Evolutionary conservation across 495 filamentous ascomycete species (phyloP), one percentile per base, ranked within the genome.

Genomic region (Penicillium steckii): DNA sequence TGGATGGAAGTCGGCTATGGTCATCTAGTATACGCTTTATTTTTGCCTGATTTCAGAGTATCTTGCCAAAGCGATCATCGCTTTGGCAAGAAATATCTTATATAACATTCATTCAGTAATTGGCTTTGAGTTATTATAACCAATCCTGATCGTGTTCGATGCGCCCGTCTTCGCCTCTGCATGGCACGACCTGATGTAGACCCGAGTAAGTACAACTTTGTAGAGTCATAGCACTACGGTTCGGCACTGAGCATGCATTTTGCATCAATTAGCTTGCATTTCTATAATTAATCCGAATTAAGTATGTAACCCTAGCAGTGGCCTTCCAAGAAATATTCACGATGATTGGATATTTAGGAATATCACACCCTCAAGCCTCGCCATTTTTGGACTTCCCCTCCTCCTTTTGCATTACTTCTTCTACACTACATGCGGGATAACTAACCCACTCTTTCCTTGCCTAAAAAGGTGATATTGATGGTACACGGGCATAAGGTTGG

Each of bases 251-350:
- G n/a, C n/a, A 17, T 37, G 33, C 8, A 37, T 18, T 37, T 15
- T 13, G 33, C 33, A 37, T 59, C 23, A 55, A 54, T 59, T 59
- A 54, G 22, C 32, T 10, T 6, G 42, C 18, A 46, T 48, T 55
- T 52, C 56, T 59, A 59, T 30, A 55, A 52, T 59, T 59, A 59
- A 52, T 51, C 17, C 25, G 17, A 13, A 17, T 48, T 55, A 52
- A 46, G 19, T 19, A 19, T 38, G 43, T 23, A 19, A 41, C 33
- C 46, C 13, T 22, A 45, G 32, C 38, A 26, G 35, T 53, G 33
- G 29, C 35, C 33, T 42, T 37, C 35, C 44, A 44, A 30, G 24
- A 27, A 19, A 42, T 25, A 1, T 1, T 3, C 21, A 10, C 21
- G 17, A 9, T 50, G 32, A 54, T 29, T 46, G 26, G 22, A 19